Conservation (phyloP, 2,329 filamentous ascomycete genomes). For the Paecilomyces sp. region DNA sequence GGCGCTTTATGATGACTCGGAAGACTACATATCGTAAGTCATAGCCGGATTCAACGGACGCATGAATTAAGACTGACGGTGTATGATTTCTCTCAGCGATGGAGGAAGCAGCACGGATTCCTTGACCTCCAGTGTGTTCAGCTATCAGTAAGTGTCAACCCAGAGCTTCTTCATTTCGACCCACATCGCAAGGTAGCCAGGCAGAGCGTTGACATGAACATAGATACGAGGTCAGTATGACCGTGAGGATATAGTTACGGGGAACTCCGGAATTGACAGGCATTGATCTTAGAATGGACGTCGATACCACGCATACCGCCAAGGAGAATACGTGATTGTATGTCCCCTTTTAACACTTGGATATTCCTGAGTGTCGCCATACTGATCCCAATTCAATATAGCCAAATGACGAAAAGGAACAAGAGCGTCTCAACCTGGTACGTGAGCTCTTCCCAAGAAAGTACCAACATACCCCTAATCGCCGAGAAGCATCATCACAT, state of each 20-base stretch:
- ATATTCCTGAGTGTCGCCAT: neutral
- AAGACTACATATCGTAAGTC: neutral
- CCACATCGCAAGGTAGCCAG: neutral
- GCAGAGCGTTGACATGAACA: neutral
- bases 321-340: slow-evolving; percentile 13
- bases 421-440: slow-evolving; percentile 14
- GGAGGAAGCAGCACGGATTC: neutral
- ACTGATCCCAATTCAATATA: neutral
- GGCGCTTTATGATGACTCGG: neutral
- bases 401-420: slow-evolving; percentile 17
- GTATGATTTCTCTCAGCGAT: neutral
- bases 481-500: slow-evolving; percentile 14
- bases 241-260: neutral
- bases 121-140: neutral
- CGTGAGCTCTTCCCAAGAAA: neutral
- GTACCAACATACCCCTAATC: neutral
- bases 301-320: slow-evolving; percentile 18
- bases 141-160: neutral
- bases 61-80: neutral
- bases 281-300: slow-evolving; percentile 16
- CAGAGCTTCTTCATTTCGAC: neutral
- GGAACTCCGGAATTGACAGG: neutral
- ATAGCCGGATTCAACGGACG: neutral
- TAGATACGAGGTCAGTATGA: neutral
- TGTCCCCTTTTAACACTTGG: neutral